Evolutionary conservation across 192 early-diverging fungal species (phyloP), one percentile per base, ranked within the genome.

Genomic region (Backusella morwellensis): DNA sequence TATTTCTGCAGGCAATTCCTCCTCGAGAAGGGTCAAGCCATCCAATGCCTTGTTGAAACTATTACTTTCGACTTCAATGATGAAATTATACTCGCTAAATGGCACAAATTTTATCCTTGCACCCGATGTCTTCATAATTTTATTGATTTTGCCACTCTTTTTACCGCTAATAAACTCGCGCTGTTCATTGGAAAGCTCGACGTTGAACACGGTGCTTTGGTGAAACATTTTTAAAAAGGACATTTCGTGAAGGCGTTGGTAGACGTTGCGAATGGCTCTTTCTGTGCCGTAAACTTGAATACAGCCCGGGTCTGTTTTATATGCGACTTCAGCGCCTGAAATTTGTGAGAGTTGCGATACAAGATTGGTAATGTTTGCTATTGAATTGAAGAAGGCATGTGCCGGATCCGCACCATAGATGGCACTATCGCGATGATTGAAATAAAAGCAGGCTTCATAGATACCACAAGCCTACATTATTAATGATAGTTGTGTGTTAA

Each of bases 81-180:
- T 82, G 86, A 95, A 94, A 77, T 95, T 95, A 85, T 90, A 92
- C 40, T 90, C 91, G 66, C 90, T 93, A 66, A 85, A 90, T 14
- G 83, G 86, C 40, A 89, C 82, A 82, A 95, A 95, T 32, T 85
- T 83, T 36, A 95, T 90, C 41, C 86, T 85, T 75, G 90, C 92
- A 0, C 89, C 90, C 12, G 90, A 90, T 1, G 86, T 82, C 74
- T 93, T 93, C 77, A 89, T 91, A 69, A 95, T 95, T 74, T 92
- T 88, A 86, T 95, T 95, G 78, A 95, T 93, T 76, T 95, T 95
- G 66, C 94, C 94, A 72, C 89, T 93, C 82, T 95, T 95, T 82
- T 95, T 95, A 35, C 94, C 94, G 66, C 91, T 93, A 70, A 95
- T 95, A 77, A 95, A 95, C 71, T 95, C 94, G 5, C 89, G 88